These are phyloP conservation scores for Hondaea fermentalgiana DNA, from an alignment of 108 stramenopile genomes.

Conservation along the genomic window DNA sequence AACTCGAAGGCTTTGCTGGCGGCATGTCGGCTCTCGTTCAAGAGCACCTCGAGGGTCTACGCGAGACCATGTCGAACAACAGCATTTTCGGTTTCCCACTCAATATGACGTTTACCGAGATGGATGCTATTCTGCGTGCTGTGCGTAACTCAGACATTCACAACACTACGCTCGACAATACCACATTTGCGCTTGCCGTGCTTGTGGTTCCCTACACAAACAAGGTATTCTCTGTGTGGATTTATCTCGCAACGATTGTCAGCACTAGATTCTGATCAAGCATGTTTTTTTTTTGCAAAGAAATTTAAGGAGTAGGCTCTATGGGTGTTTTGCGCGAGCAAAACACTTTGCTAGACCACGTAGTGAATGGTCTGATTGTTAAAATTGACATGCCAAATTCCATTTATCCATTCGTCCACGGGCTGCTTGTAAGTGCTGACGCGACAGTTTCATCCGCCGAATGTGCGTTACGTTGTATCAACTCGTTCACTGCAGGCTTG, in stretches of 20 bases:
- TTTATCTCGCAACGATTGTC: constrained; percentile 38
- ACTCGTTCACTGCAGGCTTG: too few relatives aligned
- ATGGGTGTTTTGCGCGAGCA: too few relatives aligned
- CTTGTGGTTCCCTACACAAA: constrained; percentile 35
- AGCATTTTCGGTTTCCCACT: constrained; percentile 34
- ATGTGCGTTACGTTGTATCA: too few relatives aligned
- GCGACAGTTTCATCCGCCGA: too few relatives aligned
- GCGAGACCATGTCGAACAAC: neutral
- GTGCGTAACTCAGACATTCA: constrained; percentile 40
- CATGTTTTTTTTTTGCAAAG: too few relatives aligned
- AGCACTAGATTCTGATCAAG: neutral
- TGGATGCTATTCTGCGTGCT: constrained; percentile 26
- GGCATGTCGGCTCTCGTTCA: neutral
- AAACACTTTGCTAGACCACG: too few relatives aligned
- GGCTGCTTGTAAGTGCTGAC: too few relatives aligned
- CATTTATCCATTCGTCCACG: too few relatives aligned
- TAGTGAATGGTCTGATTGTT: too few relatives aligned
- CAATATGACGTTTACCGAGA: constrained; percentile 43
- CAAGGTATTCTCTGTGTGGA: constrained; percentile 44
- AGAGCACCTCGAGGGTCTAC: neutral
- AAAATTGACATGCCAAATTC: too few relatives aligned
- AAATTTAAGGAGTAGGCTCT: too few relatives aligned
- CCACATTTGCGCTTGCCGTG: constrained; percentile 42
- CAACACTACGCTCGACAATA: constrained; percentile 33
- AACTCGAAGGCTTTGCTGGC: neutral